Base-by-base conservation (phyloP, 768 basidiomycete species). In the Candolleomyces efflorescens region DNA sequence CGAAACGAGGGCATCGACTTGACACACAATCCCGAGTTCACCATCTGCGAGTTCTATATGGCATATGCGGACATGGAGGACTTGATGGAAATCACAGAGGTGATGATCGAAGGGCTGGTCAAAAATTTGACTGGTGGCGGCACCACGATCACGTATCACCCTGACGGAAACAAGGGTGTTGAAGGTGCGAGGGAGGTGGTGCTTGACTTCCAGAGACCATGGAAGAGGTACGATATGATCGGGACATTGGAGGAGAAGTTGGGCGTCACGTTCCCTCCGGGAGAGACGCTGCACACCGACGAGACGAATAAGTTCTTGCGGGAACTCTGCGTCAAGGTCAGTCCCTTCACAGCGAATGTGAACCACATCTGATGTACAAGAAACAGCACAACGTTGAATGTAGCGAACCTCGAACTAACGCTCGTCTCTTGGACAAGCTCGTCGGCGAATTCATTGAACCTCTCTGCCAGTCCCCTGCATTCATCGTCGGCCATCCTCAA, bases 1-100 rank as follows among this genome's bases (percentile, higher is more conserved):
- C 81, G 97, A 48, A 99, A 98, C 73, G 97, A 99, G 71, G 92
- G 95, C 27, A 99, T 99, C 68, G 97, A 99, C 75, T 77, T 99
- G 63, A 99, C 97, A 17, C 97, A 99, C 73, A 99, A 99, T 74
- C 97, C 97, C 63, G 97, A 99, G 72, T 98, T 98, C 77, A 92
- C 93, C 5, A 96, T 98, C 75, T 98, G 96, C 82, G 96, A 99
- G 77, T 98, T 99, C 75, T 99, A 98, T 69, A 98, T 99, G 96
- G 96, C 97, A 27, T 98, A 98, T 65, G 97, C 97, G 58, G 97
- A 98, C 71, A 95, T 96, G 94, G 89, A 92, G 76, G 97, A 98
- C 68, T 58, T 98, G 58, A 98, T 99, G 96, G 97, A 98, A 43
- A 81, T 98, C 57, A 99, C 97, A 15, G 97, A 99, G 73, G 74